Evolutionary conservation across 106 monocot genomes (phyloP), one percentile per base, ranked within the genome.

Genomic region (Cymbidium sinense): DNA sequence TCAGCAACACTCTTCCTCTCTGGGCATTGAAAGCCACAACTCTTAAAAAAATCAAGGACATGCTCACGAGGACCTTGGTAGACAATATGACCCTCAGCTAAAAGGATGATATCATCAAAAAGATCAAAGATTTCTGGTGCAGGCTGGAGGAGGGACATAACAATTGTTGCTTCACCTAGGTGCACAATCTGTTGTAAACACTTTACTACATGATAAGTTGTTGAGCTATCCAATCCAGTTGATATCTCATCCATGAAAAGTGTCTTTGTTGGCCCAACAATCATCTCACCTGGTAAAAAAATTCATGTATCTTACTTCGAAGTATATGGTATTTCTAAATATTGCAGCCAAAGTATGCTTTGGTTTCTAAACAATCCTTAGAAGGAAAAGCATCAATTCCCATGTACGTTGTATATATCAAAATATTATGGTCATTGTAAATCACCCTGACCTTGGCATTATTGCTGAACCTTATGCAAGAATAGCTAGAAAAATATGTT

Each of bases 211-310:
- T 93, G 96, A 62, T 83, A 87, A 43, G 96, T 93, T 1, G 96
- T 91, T 21, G 91, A 85, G 78, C 93, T 96, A 47, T 96, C 93
- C 75, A 96, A 75, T 20, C 93, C 96, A 21, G 87, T 96, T 82
- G 96, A 96, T 88, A 93, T 96, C 85, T 93, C 96, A 86, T 96
- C 96, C 96, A 95, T 90, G 33, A 95, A 90, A 72, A 95, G 84
- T 34, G 85, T 91, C 80, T 87, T 96, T 70, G 85, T 84, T 70
- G 96, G 93, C 47, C 96, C 96, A 35, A 96, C 91, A 70, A 96
- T 88, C 86, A 96, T 96, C 86, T 96, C 96, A 35, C 86, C 96
- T 96, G 73, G 12, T 23, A 0, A 61, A 61, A 39, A 27, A 61
- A 2, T 61, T 61, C 15, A 23, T 70, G 34, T 9, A 74, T 9